These are phyloP conservation scores for Linnemannia elongata DNA, from an alignment of 192 early-diverging fungal species.

Conservation along the genomic window DNA sequence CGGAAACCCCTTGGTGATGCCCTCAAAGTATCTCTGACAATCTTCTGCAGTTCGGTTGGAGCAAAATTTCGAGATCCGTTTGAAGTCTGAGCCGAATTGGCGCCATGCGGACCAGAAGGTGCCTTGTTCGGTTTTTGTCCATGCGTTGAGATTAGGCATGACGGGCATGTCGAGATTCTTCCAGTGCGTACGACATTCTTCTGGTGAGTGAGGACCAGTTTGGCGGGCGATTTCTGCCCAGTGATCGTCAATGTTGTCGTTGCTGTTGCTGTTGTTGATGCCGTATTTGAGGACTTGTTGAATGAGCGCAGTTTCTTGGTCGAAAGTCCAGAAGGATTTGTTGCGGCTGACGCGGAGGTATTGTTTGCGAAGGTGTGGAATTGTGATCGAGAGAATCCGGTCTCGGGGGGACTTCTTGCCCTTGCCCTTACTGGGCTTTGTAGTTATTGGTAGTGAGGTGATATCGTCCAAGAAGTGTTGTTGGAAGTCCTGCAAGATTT, in stretches of 20 bases:
- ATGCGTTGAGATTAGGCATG: not conserved
- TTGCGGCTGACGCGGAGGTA: slow-evolving; percentile 16
- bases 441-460: not conserved
- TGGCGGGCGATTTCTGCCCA: slow-evolving; percentile 22
- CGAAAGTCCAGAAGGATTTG: slow-evolving; percentile 26
- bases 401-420: not conserved
- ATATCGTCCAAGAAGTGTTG: slow-evolving; percentile 7
- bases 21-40: slow-evolving; percentile 27
- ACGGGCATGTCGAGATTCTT: slow-evolving; percentile 48
- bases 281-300: slow-evolving; percentile 40
- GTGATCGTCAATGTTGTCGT: not conserved
- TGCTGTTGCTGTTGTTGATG: not conserved
- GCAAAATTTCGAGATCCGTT: slow-evolving; percentile 13
- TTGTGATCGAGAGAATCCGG: slow-evolving; percentile 16
- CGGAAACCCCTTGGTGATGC: slow-evolving; percentile 18
- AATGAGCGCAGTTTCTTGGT: slow-evolving; percentile 37
- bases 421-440: not conserved
- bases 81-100: slow-evolving; percentile 34
- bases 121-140: slow-evolving; percentile 26
- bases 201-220: slow-evolving; percentile 14
- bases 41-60: slow-evolving; percentile 23
- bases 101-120: slow-evolving; percentile 35
- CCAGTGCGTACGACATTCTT: slow-evolving; percentile 39
- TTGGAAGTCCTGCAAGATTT: slow-evolving; percentile 21
- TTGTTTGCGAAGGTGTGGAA: slow-evolving; percentile 12